phyloP scores from a whole-genome alignment of 257 asterid genomes.

The Nicotiana tomentosiformis region DNA sequence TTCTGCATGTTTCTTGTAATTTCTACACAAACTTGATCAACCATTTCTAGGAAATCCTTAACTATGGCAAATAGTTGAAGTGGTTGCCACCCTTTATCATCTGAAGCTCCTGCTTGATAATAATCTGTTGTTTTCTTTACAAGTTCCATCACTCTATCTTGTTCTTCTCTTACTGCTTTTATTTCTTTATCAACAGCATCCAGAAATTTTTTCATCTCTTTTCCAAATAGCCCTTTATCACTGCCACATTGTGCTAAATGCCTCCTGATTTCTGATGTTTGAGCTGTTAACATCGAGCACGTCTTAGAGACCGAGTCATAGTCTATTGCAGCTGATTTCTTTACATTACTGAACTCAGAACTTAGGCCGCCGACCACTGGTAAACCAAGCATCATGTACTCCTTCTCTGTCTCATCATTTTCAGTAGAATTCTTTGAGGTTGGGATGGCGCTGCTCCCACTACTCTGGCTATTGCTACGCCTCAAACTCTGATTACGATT shows the following conservation, averaged over 20 bases:
- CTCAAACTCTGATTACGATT: slow-evolving; percentile 43
- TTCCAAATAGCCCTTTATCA: slow-evolving; percentile 36
- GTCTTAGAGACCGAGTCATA: slow-evolving; percentile 43
- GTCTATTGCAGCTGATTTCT: slow-evolving; percentile 60
- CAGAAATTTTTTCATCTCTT: slow-evolving; percentile 53
- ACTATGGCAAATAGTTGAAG: slow-evolving; percentile 61
- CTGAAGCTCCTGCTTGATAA: slow-evolving; percentile 69
- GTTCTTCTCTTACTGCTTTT: slow-evolving; percentile 41
- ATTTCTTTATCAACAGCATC: slow-evolving; percentile 56
- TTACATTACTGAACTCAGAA: slow-evolving; percentile 58
- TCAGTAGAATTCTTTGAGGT: slow-evolving; percentile 15
- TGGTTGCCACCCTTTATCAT: slow-evolving; percentile 41
- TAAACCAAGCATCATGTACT: slow-evolving; percentile 74
- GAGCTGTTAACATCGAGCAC: slow-evolving; percentile 30
- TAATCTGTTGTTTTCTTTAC: slow-evolving; percentile 74
- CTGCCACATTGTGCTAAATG: slow-evolving; percentile 27
- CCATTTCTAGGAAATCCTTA: slow-evolving; percentile 77
- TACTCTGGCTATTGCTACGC: slow-evolving; percentile 38
- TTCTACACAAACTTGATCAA: slow-evolving; percentile 76
- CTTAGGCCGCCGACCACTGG: slow-evolving; percentile 83
- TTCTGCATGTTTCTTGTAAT: slow-evolving; percentile 67
- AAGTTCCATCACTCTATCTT: slow-evolving; percentile 58
- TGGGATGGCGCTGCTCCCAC: slow-evolving; percentile 12
- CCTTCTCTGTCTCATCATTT: slow-evolving; percentile 62
- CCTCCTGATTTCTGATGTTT: slow-evolving; percentile 32